A percentile compares a stretch with the other conserved stretches of the same genome.
These are phyloP conservation scores for Hypoxylon sp. DNA, from an alignment of 2,329 filamentous ascomycete species.

Conservation along the genomic window DNA sequence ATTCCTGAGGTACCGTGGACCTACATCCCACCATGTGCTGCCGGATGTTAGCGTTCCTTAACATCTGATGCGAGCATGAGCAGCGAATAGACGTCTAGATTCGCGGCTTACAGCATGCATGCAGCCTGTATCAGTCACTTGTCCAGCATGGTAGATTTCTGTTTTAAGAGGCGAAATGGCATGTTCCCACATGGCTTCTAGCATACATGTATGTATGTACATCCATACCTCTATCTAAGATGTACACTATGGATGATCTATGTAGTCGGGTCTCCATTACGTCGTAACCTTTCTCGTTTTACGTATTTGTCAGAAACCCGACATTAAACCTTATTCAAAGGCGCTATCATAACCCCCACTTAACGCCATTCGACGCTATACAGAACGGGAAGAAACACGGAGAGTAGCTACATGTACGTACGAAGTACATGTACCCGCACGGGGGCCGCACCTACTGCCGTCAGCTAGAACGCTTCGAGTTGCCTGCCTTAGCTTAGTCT, in stretches of 20 bases:
- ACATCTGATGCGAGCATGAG: slow-evolving; percentile 36
- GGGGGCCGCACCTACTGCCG: slow-evolving; percentile 7
- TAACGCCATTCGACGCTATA: neutral
- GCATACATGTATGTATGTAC: neutral
- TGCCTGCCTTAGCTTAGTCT: slow-evolving; percentile 23
- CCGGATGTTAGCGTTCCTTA: slow-evolving; percentile 20
- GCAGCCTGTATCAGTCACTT: slow-evolving; percentile 20
- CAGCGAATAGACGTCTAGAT: slow-evolving; percentile 23
- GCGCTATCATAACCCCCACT: slow-evolving; percentile 14
- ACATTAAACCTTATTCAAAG: slow-evolving; percentile 20
- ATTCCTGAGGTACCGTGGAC: neutral
- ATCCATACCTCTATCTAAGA: neutral
- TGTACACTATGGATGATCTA: neutral
- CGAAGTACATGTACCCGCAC: slow-evolving; percentile 14
- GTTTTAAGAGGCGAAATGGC: slow-evolving; percentile 1
- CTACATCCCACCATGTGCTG: too few relatives aligned
- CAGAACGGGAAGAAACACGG: slow-evolving; percentile 1
- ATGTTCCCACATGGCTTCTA: neutral
- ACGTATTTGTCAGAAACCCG: slow-evolving; percentile 23
- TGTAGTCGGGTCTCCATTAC: neutral
- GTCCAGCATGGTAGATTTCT: neutral
- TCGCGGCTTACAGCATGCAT: slow-evolving; percentile 21
- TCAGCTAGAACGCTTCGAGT: slow-evolving; percentile 21
- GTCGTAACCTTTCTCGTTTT: slow-evolving; percentile 4
- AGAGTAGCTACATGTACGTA: slow-evolving; percentile 14